phyloP scores from a whole-genome alignment of 371 early-diverging fungal species.

The Apophysomyces elegans region DNA sequence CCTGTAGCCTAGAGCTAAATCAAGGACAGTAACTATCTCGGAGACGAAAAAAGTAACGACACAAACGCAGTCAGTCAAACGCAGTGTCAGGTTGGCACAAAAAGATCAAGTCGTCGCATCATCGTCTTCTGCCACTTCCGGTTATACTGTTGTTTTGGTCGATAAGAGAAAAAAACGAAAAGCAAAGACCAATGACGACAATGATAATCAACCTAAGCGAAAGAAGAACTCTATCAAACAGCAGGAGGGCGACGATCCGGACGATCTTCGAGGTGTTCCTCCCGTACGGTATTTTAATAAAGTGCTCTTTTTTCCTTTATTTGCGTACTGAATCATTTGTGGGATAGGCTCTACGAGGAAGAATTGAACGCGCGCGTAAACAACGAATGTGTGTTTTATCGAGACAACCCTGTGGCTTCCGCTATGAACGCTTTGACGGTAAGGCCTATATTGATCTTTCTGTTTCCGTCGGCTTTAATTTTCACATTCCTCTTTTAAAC shows the following conservation, averaged over 20 bases:
- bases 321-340: no score
- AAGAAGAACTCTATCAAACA: not conserved
- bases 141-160: no score
- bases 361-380: slow-evolving; percentile 28
- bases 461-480: not conserved
- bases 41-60: no score
- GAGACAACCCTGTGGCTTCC: slow-evolving; percentile 13
- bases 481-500: not conserved
- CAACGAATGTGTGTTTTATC: slow-evolving; percentile 39
- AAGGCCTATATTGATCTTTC: not conserved
- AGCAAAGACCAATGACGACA: not conserved
- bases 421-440: slow-evolving; percentile 25
- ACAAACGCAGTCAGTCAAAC: no score
- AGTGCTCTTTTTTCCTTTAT: not conserved
- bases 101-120: no score
- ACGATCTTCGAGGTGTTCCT: not conserved
- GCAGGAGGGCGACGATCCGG: not conserved
- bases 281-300: not conserved
- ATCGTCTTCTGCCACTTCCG: no score
- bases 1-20: no score
- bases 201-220: not conserved
- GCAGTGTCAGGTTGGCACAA: no score
- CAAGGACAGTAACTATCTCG: no score
- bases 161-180: not conserved
- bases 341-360: slow-evolving; percentile 22